Evolutionary conservation across 768 basidiomycete species (phyloP), one percentile per base, ranked within the genome.

Genomic region (Boletus subcaerulescens): DNA sequence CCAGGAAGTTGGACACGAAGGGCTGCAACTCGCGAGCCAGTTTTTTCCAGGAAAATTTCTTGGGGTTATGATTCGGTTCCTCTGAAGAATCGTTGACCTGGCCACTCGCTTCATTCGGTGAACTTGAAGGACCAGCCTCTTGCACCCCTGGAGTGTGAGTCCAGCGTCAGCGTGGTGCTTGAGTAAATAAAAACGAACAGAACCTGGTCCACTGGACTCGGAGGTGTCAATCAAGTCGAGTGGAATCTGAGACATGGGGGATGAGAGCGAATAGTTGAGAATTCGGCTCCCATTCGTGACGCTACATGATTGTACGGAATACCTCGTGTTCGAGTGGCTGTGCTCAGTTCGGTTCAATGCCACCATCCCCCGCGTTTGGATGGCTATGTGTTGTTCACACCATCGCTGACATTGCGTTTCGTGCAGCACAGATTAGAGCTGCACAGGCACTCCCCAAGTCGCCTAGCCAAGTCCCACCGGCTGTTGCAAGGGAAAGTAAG

Each of bases 351-450:
- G 5, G 33, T 13, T 35, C 33, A 3, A 35, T 35, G 33, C 33
- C 32, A 32, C 85, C 87, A 47, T 79, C 86, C 45, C 79, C 84
- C 33, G 79, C 78, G 13, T 89, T 80, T 73, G 87, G 85, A 75
- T 87, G 85, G 82, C 66, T 87, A 52, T 86, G 85, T 63, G 87
- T 88, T 29, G 73, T 81, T 45, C 79, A 81, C 54, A 81, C 85
- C 14, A 71, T 80, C 18, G 73, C 77, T 50, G 82, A 86, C 52
- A 83, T 91, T 51, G 65, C 86, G 35, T 73, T 79, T 11, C 80
- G 84, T 76, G 86, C 84, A 35, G 83, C 83, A 4, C 78, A 77
- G 35, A 77, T 86, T 35, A 78, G 83, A 65, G 78, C 77, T 18
- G 68, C 77, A 8, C 79, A 78, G 49, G 53, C 31, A 10, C 17